Evolutionary conservation across 345 rosid genomes (phyloP), one percentile per base, ranked within the genome.

Genomic region (Cardamine occulta): DNA sequence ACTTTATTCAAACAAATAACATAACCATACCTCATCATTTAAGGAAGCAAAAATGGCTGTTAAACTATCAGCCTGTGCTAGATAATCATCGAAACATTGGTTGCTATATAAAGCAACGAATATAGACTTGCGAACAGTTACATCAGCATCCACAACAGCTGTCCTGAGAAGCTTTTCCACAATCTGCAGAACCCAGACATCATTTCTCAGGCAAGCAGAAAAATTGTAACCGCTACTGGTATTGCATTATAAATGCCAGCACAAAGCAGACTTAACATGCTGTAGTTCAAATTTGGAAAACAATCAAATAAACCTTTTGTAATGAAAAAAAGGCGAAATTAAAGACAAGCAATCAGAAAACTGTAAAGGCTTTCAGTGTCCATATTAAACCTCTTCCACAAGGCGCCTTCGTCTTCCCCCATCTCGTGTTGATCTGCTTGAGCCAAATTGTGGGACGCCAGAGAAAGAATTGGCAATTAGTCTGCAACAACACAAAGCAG

Each of bases 91-190:
- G 79, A 91, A 91, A 61, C 97, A 94, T 67, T 86, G 84, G 81
- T 96, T 91, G 53, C 80, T 83, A 81, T 86, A 84, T 49, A 96
- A 86, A 67, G 89, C 94, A 70, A 83, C 84, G 73, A 96, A 96
- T 72, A 96, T 91, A 15, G 99, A 91, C 82, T 83, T 87, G 56
- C 99, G 94, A 76, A 96, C 99, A 48, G 86, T 83, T 47, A 96
- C 97, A 79, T 96, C 98, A 77, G 98, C 97, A 85, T 96, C 99
- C 13, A 93, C 96, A 76, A 96, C 93, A 49, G 98, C 97, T 39
- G 93, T 87, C 70, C 91, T 89, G 74, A 96, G 97, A 84, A 96
- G 97, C 88, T 93, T 96, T 77, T 96, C 98, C 82, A 96, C 96
- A 68, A 96, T 93, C 99, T 93, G 94, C 82, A 82, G 69, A 70